These are phyloP conservation scores for Micractinium sp. DNA, from an alignment of 139 green algal genomes.

Conservation along the genomic window DNA sequence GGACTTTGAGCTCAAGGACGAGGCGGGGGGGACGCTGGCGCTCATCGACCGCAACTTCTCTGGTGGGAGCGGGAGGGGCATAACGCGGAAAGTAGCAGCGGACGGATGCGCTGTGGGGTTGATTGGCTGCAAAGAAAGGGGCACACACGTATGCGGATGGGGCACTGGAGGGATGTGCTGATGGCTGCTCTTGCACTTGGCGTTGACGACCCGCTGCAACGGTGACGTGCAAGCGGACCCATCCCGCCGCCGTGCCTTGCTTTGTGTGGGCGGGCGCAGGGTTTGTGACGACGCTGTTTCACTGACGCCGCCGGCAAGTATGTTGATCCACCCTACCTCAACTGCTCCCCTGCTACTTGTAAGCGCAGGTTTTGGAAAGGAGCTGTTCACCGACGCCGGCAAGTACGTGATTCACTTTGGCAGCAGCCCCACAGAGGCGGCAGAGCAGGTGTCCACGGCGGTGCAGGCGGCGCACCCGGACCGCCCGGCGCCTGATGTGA, in stretches of 20 bases:
- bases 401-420: conserved; percentile 94
- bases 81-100: too few relatives aligned
- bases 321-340: too few relatives aligned
- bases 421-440: conserved; percentile 49
- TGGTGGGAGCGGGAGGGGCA: neutral
- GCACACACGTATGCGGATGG: neutral
- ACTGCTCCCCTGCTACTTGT: too few relatives aligned
- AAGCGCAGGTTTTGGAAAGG: conserved; percentile 49
- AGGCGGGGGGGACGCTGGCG: conserved; percentile 70
- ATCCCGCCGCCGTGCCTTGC: neutral
- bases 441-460: conserved; percentile 39
- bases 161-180: neutral
- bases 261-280: too few relatives aligned
- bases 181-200: too few relatives aligned
- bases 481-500: conserved; percentile 53
- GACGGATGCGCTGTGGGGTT: too few relatives aligned
- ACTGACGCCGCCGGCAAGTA: too few relatives aligned
- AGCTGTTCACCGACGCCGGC: conserved; percentile 73
- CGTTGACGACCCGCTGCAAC: too few relatives aligned
- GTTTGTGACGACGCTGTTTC: too few relatives aligned
- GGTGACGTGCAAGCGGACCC: too few relatives aligned
- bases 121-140: too few relatives aligned
- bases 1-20: conserved; percentile 89
- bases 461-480: conserved; percentile 55
- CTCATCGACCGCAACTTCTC: conserved; percentile 90